Base-by-base conservation (phyloP, 371 early-diverging fungal species). In the Mortierella sp. region DNA sequence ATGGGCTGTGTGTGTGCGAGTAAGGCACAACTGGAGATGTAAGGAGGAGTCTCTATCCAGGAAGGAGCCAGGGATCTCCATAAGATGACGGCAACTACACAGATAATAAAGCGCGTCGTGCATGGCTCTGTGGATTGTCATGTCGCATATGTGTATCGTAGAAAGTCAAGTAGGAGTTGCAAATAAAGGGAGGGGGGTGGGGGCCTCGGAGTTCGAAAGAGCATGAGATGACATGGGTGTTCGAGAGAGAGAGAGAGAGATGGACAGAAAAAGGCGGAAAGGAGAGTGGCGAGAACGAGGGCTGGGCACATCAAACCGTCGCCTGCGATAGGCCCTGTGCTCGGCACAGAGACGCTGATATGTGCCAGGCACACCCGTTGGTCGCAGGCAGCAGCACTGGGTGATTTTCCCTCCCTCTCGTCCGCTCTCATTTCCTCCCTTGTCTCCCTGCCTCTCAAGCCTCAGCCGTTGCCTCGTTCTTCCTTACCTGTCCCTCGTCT, bases 121-220 rank as follows among this genome's bases (percentile, higher is more conserved):
- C 64, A 37, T 64, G 64, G 40, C 6, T 21, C 5, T 34, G 50
- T 28, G n/a, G 5, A 5, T 59, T 53, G n/a, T 59, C 16, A 3
- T 14, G 14, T 28, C 24, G 9, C 31, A 34, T 64, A 64, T 34
- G 21, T 59, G 0, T 26, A 26, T 26, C 26, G 34, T 37, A 37
- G 64, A 64, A 64, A 37, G 40, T 64, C 64, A 37, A 64, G 37
- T 64, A 64, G 64, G 64, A 64, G 64, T 64, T 64, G 64, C 34
- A 64, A 64, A 64, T 37, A 64, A 16, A 61, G 16, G 61, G 16
- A 24, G 3, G 5, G 31, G 28, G 59, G 5, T 14, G 16, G 3
- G 19, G 21, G 28, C 2, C 64, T 37, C 64, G 64, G 64, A 64
- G 64, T 64, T 64, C 64, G 13, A 64, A 64, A 21, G 64, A 34